Base-by-base conservation (phyloP, 1,284 basidiomycete genomes). In the Gastroboletus turbinatus region DNA sequence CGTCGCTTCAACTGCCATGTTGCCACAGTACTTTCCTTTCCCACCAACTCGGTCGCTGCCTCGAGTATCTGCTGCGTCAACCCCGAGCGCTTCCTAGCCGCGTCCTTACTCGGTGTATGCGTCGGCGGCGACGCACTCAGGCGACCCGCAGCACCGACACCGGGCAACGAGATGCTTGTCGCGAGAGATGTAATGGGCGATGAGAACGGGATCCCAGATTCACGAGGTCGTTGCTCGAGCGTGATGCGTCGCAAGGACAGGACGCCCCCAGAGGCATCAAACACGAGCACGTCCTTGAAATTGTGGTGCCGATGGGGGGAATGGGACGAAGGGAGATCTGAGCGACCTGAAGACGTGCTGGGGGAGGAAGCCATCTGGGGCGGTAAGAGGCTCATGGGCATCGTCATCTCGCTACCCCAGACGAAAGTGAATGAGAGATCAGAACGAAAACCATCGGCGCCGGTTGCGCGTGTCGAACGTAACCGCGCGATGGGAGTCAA, bases 1-100 rank as follows among this genome's bases (percentile, higher is more conserved):
- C 78, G 76, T 38, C 84, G 70, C 53, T 78, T 77, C 55, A 92
- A 62, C 56, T 78, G 76, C 90, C 90, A 92, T 1, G 84, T 85
- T 23, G 86, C 86, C 35, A 88, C 78, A 7, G 81, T 75, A 33
- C 68, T 75, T 43, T 84, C 82, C 60, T 76, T 79, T 6, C 77
- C 84, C 11, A 60, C 56, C 33, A 71, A 48, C 35, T 68, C 66
- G 21, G 48, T 60, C 82, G 69, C 25, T 81, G 58, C 64, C 63
- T 90, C 88, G 9, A 67, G 64, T 58, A 66, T 62, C 29, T 69
- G 67, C 17, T 68, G 71, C 16, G 73, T 68, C 23, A 75, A 48
- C 4, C 70, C 76, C 0, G 78, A 78, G 56, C 60, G 52, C 48
- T 47, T 70, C 39, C 36, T 59, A 5, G 44, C 27, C 1, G 49